These are phyloP conservation scores for Leucocoprinus sp. DNA, from an alignment of 768 basidiomycete species.

Conservation along the genomic window DNA sequence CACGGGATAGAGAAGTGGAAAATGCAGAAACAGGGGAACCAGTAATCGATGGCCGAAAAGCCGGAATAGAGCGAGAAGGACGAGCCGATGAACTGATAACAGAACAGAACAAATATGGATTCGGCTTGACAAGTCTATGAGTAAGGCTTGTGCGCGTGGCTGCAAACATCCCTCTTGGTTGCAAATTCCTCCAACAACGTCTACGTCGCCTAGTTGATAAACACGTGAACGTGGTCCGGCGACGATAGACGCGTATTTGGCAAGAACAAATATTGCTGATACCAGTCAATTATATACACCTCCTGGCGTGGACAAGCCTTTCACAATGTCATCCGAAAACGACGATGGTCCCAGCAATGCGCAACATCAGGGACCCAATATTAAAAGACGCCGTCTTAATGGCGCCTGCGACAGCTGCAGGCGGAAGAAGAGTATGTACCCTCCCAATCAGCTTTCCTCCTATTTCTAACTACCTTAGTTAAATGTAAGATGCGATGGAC, in stretches of 20 bases:
- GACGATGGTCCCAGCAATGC: too few species aligned
- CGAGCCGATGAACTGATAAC: slow-evolving; percentile 16
- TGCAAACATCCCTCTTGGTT: slow-evolving; percentile 4
- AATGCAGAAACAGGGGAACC: slow-evolving; percentile 14
- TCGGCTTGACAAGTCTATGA: slow-evolving; percentile 3
- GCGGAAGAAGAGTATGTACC: too few species aligned
- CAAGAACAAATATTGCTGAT: not conserved
- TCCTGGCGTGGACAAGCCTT: not conserved
- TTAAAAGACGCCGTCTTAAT: too few species aligned
- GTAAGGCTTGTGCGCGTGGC: slow-evolving; percentile 4
- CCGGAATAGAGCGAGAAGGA: slow-evolving; percentile 18
- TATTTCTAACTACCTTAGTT: slow-evolving; percentile 19
- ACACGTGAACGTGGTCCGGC: slow-evolving; percentile 8
- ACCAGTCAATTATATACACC: not conserved
- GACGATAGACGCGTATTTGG: not conserved
- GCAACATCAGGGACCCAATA: too few species aligned
- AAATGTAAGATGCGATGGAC: slow-evolving; percentile 24
- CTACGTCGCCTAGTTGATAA: not conserved
- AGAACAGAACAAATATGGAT: slow-evolving; percentile 10
- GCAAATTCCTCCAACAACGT: not conserved
- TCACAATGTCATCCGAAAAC: slow-evolving; percentile 6
- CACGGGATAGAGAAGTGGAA: slow-evolving; percentile 20
- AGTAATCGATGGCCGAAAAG: slow-evolving; percentile 26
- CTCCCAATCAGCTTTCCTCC: not conserved
- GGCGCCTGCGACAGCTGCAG: too few species aligned